phyloP scores from a whole-genome alignment of 2,329 filamentous ascomycete species.

The Colletotrichum sp. region DNA sequence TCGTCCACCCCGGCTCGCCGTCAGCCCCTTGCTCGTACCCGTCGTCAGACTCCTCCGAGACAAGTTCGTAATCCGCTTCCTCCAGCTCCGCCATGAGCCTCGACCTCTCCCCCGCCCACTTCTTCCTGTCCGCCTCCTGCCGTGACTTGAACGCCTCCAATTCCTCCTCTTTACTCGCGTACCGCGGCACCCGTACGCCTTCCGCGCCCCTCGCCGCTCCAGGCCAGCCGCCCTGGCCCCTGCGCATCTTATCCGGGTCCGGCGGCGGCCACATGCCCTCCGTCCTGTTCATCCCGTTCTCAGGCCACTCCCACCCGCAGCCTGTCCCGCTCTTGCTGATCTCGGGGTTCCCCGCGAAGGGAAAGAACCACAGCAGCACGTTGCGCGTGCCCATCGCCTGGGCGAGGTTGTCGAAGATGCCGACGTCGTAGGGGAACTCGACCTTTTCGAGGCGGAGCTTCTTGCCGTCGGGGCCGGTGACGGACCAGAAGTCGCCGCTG shows the following conservation, averaged over 20 bases:
- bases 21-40: constrained; percentile 57
- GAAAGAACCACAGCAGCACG: constrained; percentile 71
- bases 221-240: constrained; percentile 42
- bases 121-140: constrained; percentile 52
- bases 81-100: constrained; percentile 55
- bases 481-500: constrained; percentile 42
- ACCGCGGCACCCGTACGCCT: constrained; percentile 35
- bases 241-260: constrained; percentile 65
- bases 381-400: constrained; percentile 78
- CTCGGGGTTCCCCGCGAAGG: constrained; percentile 60
- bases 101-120: constrained; percentile 35
- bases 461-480: constrained; percentile 40
- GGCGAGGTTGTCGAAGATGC: constrained; percentile 74
- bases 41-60: constrained; percentile 60
- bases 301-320: constrained; percentile 67
- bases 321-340: constrained; percentile 44
- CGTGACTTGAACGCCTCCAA: constrained; percentile 55
- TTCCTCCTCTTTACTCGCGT: constrained; percentile 47
- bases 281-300: constrained; percentile 77
- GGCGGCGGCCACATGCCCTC: constrained; percentile 66
- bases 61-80: constrained; percentile 55
- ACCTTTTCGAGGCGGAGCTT: constrained; percentile 63
- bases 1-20: constrained; percentile 66
- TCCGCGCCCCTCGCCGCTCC: constrained; percentile 35
- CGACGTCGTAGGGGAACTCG: constrained; percentile 84